These are phyloP conservation scores for Ilyonectria destructans DNA, from an alignment of 2,329 filamentous ascomycete species.

Conservation along the genomic window DNA sequence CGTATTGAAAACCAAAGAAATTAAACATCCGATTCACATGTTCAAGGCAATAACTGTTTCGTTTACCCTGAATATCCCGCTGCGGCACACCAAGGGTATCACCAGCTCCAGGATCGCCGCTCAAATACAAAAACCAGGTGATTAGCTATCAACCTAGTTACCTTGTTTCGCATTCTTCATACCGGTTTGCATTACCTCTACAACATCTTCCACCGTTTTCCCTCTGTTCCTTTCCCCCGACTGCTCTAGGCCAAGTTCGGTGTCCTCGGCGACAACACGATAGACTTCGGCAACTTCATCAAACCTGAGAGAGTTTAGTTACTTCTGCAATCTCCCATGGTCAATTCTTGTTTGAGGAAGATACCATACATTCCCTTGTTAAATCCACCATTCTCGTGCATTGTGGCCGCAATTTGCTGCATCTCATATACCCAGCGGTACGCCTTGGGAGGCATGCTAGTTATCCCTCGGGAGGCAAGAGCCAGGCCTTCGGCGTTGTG, in stretches of 20 bases:
- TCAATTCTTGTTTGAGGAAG: background rate
- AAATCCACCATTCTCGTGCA: conserved; percentile 77
- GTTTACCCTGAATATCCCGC: too few species aligned
- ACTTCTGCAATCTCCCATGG: background rate
- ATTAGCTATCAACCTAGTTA: too few species aligned
- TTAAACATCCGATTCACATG: too few species aligned
- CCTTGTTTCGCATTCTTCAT: conserved; percentile 1
- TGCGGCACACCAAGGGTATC: too few species aligned
- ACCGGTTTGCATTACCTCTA: conserved; percentile 2
- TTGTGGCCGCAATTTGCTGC: conserved; percentile 81
- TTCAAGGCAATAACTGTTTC: too few species aligned
- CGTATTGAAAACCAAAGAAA: too few species aligned
- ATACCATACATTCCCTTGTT: conserved; percentile 56
- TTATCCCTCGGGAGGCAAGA: conserved; percentile 66
- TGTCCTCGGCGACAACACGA: conserved; percentile 73
- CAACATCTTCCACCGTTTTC: conserved; percentile 72
- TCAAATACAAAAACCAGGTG: too few species aligned
- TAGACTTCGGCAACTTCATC: conserved; percentile 75
- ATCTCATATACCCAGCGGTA: conserved; percentile 86
- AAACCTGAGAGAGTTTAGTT: conserved; percentile 58
- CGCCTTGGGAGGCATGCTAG: conserved; percentile 80
- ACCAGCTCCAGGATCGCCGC: too few species aligned
- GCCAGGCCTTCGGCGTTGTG: conserved; percentile 65
- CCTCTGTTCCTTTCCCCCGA: conserved; percentile 71
- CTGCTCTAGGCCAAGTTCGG: conserved; percentile 73